Conservation (phyloP, 495 filamentous ascomycete genomes). For the Trichoderma reesei region DNA sequence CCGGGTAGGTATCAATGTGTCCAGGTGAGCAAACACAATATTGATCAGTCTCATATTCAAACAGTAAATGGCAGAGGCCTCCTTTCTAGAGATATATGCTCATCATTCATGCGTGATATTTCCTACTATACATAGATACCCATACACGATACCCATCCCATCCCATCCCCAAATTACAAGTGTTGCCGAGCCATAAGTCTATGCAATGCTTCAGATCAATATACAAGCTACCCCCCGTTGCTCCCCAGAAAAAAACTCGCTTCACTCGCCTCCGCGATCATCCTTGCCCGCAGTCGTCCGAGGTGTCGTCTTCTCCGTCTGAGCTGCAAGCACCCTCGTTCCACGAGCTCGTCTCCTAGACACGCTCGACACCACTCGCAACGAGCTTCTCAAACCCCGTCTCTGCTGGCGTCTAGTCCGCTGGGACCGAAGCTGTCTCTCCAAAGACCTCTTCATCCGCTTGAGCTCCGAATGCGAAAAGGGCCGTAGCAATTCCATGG, state of each 20-base stretch:
- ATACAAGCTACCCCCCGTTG: not conserved
- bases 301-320: not conserved
- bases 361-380: not conserved
- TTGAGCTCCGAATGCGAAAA: conserved; percentile 1
- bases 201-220: not conserved
- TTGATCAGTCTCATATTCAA: too few relatives aligned
- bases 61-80: not conserved
- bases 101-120: conserved; percentile 4
- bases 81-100: not conserved
- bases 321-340: not conserved
- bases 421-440: not conserved
- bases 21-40: too few relatives aligned
- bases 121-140: not conserved
- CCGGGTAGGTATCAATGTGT: too few relatives aligned
- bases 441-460: not conserved
- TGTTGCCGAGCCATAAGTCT: not conserved
- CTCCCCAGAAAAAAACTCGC: not conserved
- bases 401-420: not conserved
- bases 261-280: not conserved
- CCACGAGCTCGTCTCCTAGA: not conserved
- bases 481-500: not conserved
- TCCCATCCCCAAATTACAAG: not conserved
- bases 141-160: not conserved
- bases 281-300: not conserved
- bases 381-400: not conserved